Percentiles rank a stretch among this genome's conserved stretches.
These are phyloP conservation scores for Xerophyta viscosa DNA, from an alignment of 106 monocot species.

Conservation along the genomic window DNA sequence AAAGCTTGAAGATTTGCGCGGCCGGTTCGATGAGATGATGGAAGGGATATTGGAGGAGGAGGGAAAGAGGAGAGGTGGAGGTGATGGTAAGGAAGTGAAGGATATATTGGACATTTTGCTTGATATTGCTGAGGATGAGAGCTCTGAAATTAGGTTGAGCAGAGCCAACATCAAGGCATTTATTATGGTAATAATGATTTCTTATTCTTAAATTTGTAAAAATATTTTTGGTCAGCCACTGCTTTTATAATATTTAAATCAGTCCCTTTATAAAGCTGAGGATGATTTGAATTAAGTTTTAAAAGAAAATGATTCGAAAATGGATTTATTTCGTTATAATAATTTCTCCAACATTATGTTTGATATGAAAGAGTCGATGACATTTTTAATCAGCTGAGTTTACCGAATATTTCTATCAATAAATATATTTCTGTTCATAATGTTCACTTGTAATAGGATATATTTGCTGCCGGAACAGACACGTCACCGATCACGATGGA, in stretches of 20 bases:
- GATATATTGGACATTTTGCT: slow-evolving; percentile 20
- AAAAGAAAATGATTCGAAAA: too few relatives aligned
- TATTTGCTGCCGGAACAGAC: slow-evolving; percentile 21
- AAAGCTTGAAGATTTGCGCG: slow-evolving; percentile 8
- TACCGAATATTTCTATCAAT: too few relatives aligned
- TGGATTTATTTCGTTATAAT: too few relatives aligned
- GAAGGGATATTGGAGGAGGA: slow-evolving; percentile 22
- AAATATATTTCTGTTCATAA: too few relatives aligned
- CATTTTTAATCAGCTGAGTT: too few relatives aligned
- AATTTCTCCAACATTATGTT: too few relatives aligned
- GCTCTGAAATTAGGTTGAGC: slow-evolving; percentile 14
- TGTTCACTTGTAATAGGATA: slow-evolving; percentile 27
- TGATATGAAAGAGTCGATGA: too few relatives aligned
- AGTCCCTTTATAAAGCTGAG: too few relatives aligned
- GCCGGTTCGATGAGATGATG: slow-evolving; percentile 22
- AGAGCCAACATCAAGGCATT: slow-evolving; percentile 27
- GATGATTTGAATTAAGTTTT: too few relatives aligned
- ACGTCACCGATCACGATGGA: slow-evolving; percentile 11
- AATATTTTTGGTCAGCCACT: too few relatives aligned
- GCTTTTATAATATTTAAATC: too few relatives aligned
- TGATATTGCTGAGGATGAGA: slow-evolving; percentile 5
- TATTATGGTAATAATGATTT: slow-evolving; percentile 19
- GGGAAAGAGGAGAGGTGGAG: background rate
- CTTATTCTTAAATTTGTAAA: too few relatives aligned
- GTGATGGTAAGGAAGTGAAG: background rate